A percentile compares a stretch with the other conserved stretches of the same genome.
Conservation (phyloP, 208 protist genomes). For the Angomonas desouzai region DNA sequence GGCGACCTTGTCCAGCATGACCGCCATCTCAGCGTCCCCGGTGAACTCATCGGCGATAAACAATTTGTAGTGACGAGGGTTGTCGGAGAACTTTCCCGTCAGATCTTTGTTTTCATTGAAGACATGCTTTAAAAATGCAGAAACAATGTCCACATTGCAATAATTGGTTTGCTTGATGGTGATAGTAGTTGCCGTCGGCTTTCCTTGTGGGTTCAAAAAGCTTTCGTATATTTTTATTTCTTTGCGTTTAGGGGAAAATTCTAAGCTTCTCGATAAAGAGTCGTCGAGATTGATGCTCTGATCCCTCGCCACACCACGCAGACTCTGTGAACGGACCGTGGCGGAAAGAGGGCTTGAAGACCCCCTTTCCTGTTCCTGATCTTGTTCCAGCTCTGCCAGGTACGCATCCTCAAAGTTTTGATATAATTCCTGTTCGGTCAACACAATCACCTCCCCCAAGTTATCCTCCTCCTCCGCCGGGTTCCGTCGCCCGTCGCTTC, state of each 20-base stretch:
- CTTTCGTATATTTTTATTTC: slow-evolving; percentile 78
- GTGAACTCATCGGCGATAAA: slow-evolving; percentile 88
- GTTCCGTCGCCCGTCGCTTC: slow-evolving; percentile 4
- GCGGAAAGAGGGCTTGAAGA: neutral
- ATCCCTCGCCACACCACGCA: neutral
- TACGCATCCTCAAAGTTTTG: slow-evolving; percentile 10
- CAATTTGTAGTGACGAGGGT: slow-evolving; percentile 75
- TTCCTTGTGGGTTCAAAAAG: slow-evolving; percentile 61
- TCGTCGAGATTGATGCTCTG: slow-evolving; percentile 1
- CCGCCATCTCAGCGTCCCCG: slow-evolving; percentile 81
- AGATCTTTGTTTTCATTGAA: slow-evolving; percentile 52
- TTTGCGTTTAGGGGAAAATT: slow-evolving; percentile 12
- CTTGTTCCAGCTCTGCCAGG: slow-evolving; percentile 6
- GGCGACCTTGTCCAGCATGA: slow-evolving; percentile 52
- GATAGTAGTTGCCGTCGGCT: slow-evolving; percentile 44
- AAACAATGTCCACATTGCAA: slow-evolving; percentile 76
- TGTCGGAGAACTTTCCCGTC: slow-evolving; percentile 59
- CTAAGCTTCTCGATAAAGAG: neutral
- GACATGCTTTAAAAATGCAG: slow-evolving; percentile 60
- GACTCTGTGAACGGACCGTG: neutral
- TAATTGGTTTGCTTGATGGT: slow-evolving; percentile 44
- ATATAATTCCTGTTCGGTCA: slow-evolving; percentile 37
- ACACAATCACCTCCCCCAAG: slow-evolving; percentile 45
- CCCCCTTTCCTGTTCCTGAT: neutral
- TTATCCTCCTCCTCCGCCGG: slow-evolving; percentile 19